Conservation (phyloP, 2,329 filamentous ascomycete genomes). For the Colletotrichum graminicola region DNA sequence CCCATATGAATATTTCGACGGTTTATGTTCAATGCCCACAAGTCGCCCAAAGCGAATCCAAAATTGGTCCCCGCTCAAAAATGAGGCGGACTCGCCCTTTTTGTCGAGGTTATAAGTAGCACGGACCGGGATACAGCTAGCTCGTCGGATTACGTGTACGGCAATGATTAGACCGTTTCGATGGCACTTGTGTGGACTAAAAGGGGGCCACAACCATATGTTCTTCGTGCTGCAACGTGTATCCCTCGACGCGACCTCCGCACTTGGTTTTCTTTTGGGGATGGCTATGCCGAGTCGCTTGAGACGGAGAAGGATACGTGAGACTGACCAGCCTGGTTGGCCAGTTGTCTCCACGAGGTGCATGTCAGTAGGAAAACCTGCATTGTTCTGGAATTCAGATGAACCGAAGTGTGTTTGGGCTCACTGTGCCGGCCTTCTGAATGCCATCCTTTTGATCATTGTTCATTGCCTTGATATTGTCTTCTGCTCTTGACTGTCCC, state of each 20-base stretch:
- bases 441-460: too few relatives aligned
- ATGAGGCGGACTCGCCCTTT: background rate
- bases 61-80: slow-evolving; percentile 5
- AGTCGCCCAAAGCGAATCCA: background rate
- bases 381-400: slow-evolving; percentile 18
- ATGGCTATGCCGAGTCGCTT: background rate
- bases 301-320: background rate
- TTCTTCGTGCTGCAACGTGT: background rate
- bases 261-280: background rate
- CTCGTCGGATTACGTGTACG: slow-evolving; percentile 15
- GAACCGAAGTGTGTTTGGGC: slow-evolving; percentile 5
- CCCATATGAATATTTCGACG: background rate
- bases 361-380: slow-evolving; percentile 8
- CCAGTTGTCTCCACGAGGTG: slow-evolving; percentile 9
- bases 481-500: too few relatives aligned
- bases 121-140: slow-evolving; percentile 8
- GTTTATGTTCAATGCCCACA: too few relatives aligned
- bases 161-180: slow-evolving; percentile 4
- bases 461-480: too few relatives aligned
- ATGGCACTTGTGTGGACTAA: background rate
- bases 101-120: background rate
- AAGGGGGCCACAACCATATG: background rate
- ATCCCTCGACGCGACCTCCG: background rate
- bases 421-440: background rate
- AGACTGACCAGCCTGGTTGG: background rate